Evolutionary conservation across 148 eudicot species (phyloP).

Genomic region (Chenopodium suecicum): DNA sequence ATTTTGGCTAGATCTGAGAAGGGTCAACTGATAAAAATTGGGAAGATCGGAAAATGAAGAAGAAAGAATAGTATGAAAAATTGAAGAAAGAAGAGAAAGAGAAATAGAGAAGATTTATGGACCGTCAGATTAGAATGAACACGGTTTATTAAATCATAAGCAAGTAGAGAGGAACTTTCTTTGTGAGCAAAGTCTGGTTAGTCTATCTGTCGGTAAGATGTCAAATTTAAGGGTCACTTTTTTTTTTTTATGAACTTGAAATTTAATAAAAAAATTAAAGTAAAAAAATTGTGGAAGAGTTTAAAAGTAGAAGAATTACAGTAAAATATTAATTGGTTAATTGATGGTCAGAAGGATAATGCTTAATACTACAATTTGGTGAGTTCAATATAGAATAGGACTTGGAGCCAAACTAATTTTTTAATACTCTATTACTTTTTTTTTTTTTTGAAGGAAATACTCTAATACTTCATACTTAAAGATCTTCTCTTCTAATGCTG

Average conservation of each 20-base stretch:
- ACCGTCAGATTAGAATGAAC: neutral
- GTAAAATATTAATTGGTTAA: neutral
- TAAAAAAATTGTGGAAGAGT: neutral
- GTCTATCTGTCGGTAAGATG: conserved; percentile 5
- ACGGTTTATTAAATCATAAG: conserved; percentile 3
- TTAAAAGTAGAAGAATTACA: neutral
- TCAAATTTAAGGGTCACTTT: neutral
- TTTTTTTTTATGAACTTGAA: no score
- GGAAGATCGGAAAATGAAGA: neutral
- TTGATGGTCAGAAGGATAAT: neutral
- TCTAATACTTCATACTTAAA: no score
- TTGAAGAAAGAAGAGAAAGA: neutral
- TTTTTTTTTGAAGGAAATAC: no score
- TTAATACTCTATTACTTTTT: no score
- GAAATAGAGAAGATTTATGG: neutral
- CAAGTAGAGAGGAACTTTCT: conserved; percentile 6
- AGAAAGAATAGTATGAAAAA: neutral
- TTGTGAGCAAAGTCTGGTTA: conserved; percentile 8
- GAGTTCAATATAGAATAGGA: neutral
- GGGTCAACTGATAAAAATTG: conserved; percentile 2
- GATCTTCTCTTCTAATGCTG: no score
- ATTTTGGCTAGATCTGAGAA: conserved; percentile 16
- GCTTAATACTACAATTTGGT: neutral
- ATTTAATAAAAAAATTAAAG: neutral
- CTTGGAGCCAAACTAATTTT: neutral